Evolutionary conservation across 352 stramenopile species (phyloP).

Genomic region (Pythium insidiosum): DNA sequence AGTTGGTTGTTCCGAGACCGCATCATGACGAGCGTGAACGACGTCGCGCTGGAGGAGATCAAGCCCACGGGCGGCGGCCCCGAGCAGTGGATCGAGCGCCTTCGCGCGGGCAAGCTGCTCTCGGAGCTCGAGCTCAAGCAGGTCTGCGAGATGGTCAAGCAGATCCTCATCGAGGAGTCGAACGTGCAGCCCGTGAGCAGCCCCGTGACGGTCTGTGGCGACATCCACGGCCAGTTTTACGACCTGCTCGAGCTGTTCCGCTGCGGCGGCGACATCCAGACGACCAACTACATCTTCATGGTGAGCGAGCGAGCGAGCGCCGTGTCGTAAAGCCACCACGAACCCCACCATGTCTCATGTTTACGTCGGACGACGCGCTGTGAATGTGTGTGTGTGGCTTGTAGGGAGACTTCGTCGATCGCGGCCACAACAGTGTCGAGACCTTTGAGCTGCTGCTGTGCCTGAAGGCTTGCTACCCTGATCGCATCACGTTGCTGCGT

Average conservation of each 20-base stretch:
- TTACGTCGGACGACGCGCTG: too few species aligned
- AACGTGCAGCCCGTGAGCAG: conserved; percentile 88
- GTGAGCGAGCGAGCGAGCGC: conserved; percentile 23
- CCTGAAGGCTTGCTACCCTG: conserved; percentile 82
- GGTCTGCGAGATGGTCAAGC: conserved; percentile 87
- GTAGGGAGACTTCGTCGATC: conserved; percentile 87
- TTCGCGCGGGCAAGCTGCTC: conserved; percentile 70
- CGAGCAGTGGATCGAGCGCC: conserved; percentile 81
- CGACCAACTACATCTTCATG: conserved; percentile 91
- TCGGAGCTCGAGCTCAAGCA: conserved; percentile 86
- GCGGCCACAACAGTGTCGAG: conserved; percentile 87
- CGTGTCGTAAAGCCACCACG: too few species aligned
- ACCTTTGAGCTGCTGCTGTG: conserved; percentile 86
- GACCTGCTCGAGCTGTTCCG: conserved; percentile 86
- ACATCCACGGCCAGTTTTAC: conserved; percentile 90
- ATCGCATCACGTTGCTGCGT: conserved; percentile 83
- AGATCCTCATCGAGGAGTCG: conserved; percentile 88
- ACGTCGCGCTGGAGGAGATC: conserved; percentile 44
- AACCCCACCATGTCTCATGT: too few species aligned
- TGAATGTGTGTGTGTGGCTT: conserved; percentile 4
- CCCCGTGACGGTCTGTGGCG: conserved; percentile 84
- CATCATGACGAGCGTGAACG: conserved; percentile 58
- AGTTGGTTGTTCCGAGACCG: too few species aligned
- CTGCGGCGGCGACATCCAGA: conserved; percentile 71
- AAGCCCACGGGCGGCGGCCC: conserved; percentile 51